Evolutionary conservation across 2,329 filamentous ascomycete genomes (phyloP), one percentile per base, ranked within the genome.

Genomic region (Seiridium cupressi): DNA sequence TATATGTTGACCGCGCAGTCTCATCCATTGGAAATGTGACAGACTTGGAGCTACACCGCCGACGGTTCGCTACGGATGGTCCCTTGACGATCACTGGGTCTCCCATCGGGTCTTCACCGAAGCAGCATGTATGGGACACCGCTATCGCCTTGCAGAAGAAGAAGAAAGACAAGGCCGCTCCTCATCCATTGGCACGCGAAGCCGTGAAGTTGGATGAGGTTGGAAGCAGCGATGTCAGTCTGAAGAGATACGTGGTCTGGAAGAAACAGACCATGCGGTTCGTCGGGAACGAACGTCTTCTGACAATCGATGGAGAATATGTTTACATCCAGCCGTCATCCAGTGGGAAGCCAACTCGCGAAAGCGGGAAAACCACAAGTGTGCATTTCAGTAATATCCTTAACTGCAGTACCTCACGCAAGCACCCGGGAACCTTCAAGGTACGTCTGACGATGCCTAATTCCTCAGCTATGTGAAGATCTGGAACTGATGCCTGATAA

Each of bases 241-340:
- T 91, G 76, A 89, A 91, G 69, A 89, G 89, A 66, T 95, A 92
- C 74, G 87, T 86, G 10, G 91, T 96, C 13, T 90, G 89, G 79
- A 87, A 91, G 64, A 92, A 93, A 74, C 90, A 93, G 73, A 88
- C 90, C 7, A 92, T 95, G 84, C 87, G 90, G 32, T 89, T 95
- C 67, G 88, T 91, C 47, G 88, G 86, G 3, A 90, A 91, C 62
- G 89, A 93, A 67, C 86, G 90, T 60, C 85, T 92, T 8, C 79
- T 95, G 47, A 87, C 90, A 51, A 91, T 96, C 65, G 91, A 94
- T 67, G 90, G 90, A 61, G 92, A 96, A 72, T 95, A 93, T 72
- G 86, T 96, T 63, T 91, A 94, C 74, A 92, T 96, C 67, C 89
- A 92, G 83, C 90, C 91, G 34, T 81, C 85, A 1, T 84, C 84